A percentile compares a stretch with the other conserved stretches of the same genome.
These are phyloP conservation scores for Micractinium sp. DNA, from an alignment of 139 green algal species.

Conservation along the genomic window DNA sequence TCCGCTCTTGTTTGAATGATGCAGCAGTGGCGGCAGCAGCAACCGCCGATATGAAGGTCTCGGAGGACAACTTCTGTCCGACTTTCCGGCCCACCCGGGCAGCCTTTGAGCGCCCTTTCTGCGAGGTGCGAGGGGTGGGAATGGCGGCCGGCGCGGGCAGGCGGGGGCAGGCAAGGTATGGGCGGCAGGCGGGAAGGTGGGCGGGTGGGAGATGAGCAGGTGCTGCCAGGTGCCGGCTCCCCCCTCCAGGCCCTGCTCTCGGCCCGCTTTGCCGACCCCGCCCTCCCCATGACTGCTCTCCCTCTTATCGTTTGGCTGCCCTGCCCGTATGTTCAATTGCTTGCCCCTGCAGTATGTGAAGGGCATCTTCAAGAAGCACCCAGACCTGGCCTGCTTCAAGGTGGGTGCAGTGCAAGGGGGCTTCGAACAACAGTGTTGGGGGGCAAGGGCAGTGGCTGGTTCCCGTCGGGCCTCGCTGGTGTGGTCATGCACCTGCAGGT, in stretches of 20 bases:
- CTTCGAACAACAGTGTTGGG: too few relatives aligned
- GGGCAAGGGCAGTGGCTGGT: too few relatives aligned
- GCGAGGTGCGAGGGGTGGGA: not conserved
- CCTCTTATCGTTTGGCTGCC: not conserved
- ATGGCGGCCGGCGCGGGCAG: too few relatives aligned
- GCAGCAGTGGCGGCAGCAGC: not conserved
- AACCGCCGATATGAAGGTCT: not conserved
- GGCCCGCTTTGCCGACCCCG: not conserved
- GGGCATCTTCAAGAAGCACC: slow-evolving; percentile 38
- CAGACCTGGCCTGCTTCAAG: slow-evolving; percentile 34
- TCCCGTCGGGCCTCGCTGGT: not conserved
- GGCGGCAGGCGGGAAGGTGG: too few relatives aligned
- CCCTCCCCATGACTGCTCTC: too few relatives aligned
- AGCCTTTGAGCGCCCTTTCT: slow-evolving; percentile 19
- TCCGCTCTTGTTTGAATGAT: not conserved
- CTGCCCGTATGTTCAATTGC: not conserved
- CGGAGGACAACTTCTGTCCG: not conserved
- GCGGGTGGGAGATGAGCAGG: not conserved
- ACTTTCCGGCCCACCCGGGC: slow-evolving; percentile 14
- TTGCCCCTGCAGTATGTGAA: slow-evolving; percentile 32
- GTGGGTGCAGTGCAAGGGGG: not conserved
- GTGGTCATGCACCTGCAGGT: too few relatives aligned
- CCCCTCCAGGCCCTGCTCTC: not conserved
- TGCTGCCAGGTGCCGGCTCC: not conserved
- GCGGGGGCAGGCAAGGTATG: too few relatives aligned